These are phyloP conservation scores for Sanghuangporus baumii DNA, from an alignment of 1,284 basidiomycete species.

Conservation along the genomic window DNA sequence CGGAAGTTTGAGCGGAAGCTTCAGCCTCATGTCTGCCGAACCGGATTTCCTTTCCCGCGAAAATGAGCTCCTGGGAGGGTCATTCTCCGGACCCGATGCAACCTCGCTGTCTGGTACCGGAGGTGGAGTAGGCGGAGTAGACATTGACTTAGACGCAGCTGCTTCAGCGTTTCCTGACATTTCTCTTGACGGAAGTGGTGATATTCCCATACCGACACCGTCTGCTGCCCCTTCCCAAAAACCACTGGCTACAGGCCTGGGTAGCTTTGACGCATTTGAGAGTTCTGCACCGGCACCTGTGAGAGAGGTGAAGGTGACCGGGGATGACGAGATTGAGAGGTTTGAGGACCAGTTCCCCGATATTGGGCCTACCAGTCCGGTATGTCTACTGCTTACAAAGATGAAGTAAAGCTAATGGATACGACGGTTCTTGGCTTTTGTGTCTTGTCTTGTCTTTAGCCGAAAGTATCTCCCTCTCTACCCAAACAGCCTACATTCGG, in stretches of 20 bases:
- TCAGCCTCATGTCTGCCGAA: background rate
- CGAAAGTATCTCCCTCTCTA: slow-evolving; percentile 22
- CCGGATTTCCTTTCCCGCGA: slow-evolving; percentile 4
- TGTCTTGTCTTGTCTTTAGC: slow-evolving; percentile 1
- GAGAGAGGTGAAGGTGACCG: slow-evolving; percentile 72
- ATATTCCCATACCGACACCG: slow-evolving; percentile 42
- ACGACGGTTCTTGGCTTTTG: too few species aligned
- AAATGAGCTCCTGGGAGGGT: slow-evolving; percentile 24
- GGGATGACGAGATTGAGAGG: slow-evolving; percentile 82
- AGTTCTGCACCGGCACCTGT: slow-evolving; percentile 28
- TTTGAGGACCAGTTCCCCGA: slow-evolving; percentile 93
- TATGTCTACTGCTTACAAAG: slow-evolving; percentile 29
- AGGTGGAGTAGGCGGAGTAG: slow-evolving; percentile 31
- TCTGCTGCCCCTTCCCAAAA: slow-evolving; percentile 25
- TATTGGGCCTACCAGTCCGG: slow-evolving; percentile 48
- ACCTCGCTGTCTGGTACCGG: slow-evolving; percentile 27
- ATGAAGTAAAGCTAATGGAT: background rate
- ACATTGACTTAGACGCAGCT: slow-evolving; percentile 73
- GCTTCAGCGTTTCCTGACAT: slow-evolving; percentile 85
- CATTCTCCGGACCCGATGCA: slow-evolving; percentile 28
- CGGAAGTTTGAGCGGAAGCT: background rate
- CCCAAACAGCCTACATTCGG: slow-evolving; percentile 42
- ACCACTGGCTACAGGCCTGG: slow-evolving; percentile 22
- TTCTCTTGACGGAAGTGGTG: slow-evolving; percentile 58
- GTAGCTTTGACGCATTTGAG: slow-evolving; percentile 61